Base-by-base conservation (phyloP, 2,329 filamentous ascomycete genomes). In the Domatiomyces catenatus region DNA sequence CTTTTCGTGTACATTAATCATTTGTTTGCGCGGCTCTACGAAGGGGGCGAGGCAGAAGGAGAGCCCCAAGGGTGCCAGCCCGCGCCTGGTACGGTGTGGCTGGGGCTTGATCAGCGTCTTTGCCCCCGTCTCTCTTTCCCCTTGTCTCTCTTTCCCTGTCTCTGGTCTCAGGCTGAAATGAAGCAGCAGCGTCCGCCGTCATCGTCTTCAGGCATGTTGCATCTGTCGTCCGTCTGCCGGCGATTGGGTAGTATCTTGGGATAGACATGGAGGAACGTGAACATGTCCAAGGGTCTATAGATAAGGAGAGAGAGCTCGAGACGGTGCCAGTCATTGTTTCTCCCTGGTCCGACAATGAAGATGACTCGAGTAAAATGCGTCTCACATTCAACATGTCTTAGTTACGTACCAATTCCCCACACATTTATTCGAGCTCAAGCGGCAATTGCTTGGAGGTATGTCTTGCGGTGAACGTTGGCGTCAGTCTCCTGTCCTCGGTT, bases 401-500 rank as follows among this genome's bases (percentile, higher is more conserved):
- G 28, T 32, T 32, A 12, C 28, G 10, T 12, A 32, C 28, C 28
- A 10, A 10, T 15, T 15, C 32, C 32, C 3, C 32, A 39, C 32
- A 15, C n/a, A n/a, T n/a, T n/a, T n/a, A n/a, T n/a, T n/a, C n/a
- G n/a, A n/a, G 32, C 32, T 39, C 32, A 39, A 39, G 32, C 12
- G 2, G 32, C 32, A 15, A 39, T 39, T 39, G 32, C 59, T 52
- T 70, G 64, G 32, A 94, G 71, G 62, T 98, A 98, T 47, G 80
- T 77, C 74, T 86, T 79, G 52, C 92, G 79, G 65, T 81, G 84
- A 48, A 75, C 69, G 68, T 96, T 98, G 53, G 66, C 66, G 64
- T 96, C 87, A 44, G 94, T 77, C 47, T 90, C 84, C 3, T 72
- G 69, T 5, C 77, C 79, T 51, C 92, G 80, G 71, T 94, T 94